Base-by-base conservation (phyloP, 805 yeast species). In the Pichia cephalocereana region DNA sequence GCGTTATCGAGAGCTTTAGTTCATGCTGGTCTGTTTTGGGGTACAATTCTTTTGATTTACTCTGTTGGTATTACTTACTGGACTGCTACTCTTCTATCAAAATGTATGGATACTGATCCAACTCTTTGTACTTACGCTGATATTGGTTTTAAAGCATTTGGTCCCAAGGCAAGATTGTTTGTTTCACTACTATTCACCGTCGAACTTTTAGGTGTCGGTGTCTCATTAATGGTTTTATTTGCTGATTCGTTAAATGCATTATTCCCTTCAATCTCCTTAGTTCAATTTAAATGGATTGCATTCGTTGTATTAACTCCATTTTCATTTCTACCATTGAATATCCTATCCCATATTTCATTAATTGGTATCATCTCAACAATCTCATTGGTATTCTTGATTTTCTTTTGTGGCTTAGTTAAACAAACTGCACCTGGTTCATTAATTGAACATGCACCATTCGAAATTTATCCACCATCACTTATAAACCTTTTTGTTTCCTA, bases 111-210 rank as follows among this genome's bases (percentile, higher is more conserved):
- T 52, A 82, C 88, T 1, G 93, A 88, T 66, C 82, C 77, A 15
- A 82, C 93, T 0, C 67, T 88, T 46, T 80, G 83, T 72, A 85
- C 96, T 0, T 89, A 88, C 63, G 95, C 96, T 0, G 96, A 89
- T 67, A 71, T 89, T 44, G 95, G 95, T 4, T 82, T 78, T 57
- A 86, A 87, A n/a, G 85, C 90, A 0, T 87, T 83, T 60, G 96
- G 96, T 1, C 69, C 83, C 2, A 70, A 70, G 32, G 95, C 93
- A 2, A 76, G 95, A 57, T 70, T 86, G 4, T 62, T 83, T 36
- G 84, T 89, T 32, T 85, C 95, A 2, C 55, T 81, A 14, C 59
- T 88, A 14, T 88, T 89, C 60, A 82, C 91, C 0, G 56, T 86
- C 40, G 96, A 89, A 58, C 70, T 89, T 41, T 55, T 85, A 48